These are phyloP conservation scores for Daldinia concentrica DNA, from an alignment of 495 filamentous ascomycete species.

Conservation along the genomic window DNA sequence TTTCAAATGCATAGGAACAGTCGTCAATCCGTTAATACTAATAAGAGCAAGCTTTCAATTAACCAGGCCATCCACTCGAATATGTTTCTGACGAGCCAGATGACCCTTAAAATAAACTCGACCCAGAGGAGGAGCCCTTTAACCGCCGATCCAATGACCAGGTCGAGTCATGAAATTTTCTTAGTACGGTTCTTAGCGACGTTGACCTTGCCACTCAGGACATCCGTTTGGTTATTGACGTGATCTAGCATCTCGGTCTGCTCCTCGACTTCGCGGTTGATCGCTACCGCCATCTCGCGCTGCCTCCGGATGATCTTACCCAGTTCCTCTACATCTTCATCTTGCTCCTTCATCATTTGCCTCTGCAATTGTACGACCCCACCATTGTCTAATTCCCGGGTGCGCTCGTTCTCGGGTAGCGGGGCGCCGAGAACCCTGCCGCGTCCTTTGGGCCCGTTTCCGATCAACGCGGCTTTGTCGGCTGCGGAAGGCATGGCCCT, in stretches of 20 bases:
- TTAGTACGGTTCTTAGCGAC: slow-evolving; percentile 84
- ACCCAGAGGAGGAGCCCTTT: slow-evolving; percentile 23
- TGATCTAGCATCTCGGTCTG: slow-evolving; percentile 84
- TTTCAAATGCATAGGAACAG: background rate
- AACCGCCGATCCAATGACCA: slow-evolving; percentile 16
- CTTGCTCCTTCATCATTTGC: slow-evolving; percentile 86
- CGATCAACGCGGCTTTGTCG: slow-evolving; percentile 51
- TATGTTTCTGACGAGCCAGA: slow-evolving; percentile 31
- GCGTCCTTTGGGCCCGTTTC: slow-evolving; percentile 39
- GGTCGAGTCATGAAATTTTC: slow-evolving; percentile 64
- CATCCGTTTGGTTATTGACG: slow-evolving; percentile 78
- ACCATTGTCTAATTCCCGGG: slow-evolving; percentile 87
- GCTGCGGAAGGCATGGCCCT: slow-evolving; percentile 36
- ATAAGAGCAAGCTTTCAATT: slow-evolving; percentile 30
- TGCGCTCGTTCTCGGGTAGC: slow-evolving; percentile 83
- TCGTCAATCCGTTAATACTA: slow-evolving; percentile 28
- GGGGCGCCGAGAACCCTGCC: slow-evolving; percentile 81
- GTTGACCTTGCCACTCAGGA: slow-evolving; percentile 77
- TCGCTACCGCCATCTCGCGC: slow-evolving; percentile 84
- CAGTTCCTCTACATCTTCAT: slow-evolving; percentile 79
- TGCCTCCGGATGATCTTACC: slow-evolving; percentile 79
- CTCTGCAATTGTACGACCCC: slow-evolving; percentile 87
- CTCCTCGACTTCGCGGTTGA: slow-evolving; percentile 82
- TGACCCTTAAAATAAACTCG: slow-evolving; percentile 24
- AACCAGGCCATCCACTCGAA: slow-evolving; percentile 43